These are phyloP conservation scores for Fusarium sp. DNA, from an alignment of 2,329 filamentous ascomycete genomes.

Conservation along the genomic window DNA sequence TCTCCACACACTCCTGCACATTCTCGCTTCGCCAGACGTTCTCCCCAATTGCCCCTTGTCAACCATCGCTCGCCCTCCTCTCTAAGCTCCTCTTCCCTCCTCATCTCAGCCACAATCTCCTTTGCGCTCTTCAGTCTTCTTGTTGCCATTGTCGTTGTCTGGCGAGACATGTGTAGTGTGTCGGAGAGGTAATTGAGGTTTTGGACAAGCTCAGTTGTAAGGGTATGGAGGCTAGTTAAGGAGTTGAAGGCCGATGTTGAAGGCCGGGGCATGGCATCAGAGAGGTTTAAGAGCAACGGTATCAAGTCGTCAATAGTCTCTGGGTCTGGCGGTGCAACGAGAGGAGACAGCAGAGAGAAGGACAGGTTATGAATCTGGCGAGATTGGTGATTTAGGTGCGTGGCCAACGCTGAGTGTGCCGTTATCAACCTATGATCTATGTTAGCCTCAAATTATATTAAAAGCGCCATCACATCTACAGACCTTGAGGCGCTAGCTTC, in stretches of 20 bases:
- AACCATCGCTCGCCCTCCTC: slow-evolving; percentile 88
- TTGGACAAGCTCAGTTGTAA: slow-evolving; percentile 77
- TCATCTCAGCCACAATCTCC: slow-evolving; percentile 86
- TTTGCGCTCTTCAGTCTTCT: slow-evolving; percentile 81
- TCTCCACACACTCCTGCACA: slow-evolving; percentile 85
- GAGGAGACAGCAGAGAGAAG: slow-evolving; percentile 74
- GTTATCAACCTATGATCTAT: slow-evolving; percentile 70
- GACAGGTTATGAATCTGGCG: slow-evolving; percentile 77
- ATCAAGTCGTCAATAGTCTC: slow-evolving; percentile 74
- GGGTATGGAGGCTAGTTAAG: slow-evolving; percentile 71
- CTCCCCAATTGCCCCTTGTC: slow-evolving; percentile 82
- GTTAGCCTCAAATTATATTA: slow-evolving; percentile 21
- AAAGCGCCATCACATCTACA: slow-evolving; percentile 2
- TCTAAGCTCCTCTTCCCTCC: slow-evolving; percentile 79
- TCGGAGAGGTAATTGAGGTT: slow-evolving; percentile 88
- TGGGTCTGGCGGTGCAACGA: slow-evolving; percentile 67
- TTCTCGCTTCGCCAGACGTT: slow-evolving; percentile 76
- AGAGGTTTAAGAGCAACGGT: slow-evolving; percentile 70
- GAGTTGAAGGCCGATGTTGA: slow-evolving; percentile 70
- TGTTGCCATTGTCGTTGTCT: slow-evolving; percentile 83
- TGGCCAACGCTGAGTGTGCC: slow-evolving; percentile 76
- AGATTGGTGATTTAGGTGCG: slow-evolving; percentile 78
- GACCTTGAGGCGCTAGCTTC: slow-evolving; percentile 77
- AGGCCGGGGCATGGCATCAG: slow-evolving; percentile 71
- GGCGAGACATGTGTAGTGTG: slow-evolving; percentile 91